These are phyloP conservation scores for Paramyrothecium roridum DNA, from an alignment of 2,329 filamentous ascomycete genomes.

Conservation along the genomic window DNA sequence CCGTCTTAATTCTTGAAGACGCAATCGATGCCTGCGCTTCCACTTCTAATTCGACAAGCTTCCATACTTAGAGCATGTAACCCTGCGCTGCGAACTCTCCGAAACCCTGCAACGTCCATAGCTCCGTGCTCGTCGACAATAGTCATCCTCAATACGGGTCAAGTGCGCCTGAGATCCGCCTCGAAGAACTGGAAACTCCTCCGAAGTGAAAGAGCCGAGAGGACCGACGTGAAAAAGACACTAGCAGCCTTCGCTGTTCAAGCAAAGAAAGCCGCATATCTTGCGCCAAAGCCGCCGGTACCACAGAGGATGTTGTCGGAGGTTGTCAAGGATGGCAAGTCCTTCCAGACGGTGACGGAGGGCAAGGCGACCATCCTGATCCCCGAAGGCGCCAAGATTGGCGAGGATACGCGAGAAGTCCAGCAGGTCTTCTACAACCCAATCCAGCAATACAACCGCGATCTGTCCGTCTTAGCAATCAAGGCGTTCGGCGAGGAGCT, in stretches of 20 bases:
- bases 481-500: constrained; percentile 77
- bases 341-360: constrained; percentile 51
- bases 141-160: not conserved
- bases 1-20: not conserved
- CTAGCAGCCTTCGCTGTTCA: constrained; percentile 9
- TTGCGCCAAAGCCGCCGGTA: constrained; percentile 4
- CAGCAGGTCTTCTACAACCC: constrained; percentile 97
- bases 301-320: not conserved
- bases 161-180: not conserved
- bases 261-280: not conserved
- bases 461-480: constrained; percentile 89
- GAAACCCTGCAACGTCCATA: not conserved
- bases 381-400: constrained; percentile 40
- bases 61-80: not conserved
- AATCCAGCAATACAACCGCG: constrained; percentile 97
- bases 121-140: not conserved
- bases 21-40: not conserved
- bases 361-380: constrained; percentile 57
- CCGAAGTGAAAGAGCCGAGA: not conserved
- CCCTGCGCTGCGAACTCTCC: not conserved
- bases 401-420: constrained; percentile 54
- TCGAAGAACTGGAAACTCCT: not conserved
- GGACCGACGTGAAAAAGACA: not conserved
- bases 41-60: not conserved
- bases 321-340: constrained; percentile 38